Conservation (phyloP, 2,329 filamentous ascomycete genomes). For the Incumbomyces lentus region DNA sequence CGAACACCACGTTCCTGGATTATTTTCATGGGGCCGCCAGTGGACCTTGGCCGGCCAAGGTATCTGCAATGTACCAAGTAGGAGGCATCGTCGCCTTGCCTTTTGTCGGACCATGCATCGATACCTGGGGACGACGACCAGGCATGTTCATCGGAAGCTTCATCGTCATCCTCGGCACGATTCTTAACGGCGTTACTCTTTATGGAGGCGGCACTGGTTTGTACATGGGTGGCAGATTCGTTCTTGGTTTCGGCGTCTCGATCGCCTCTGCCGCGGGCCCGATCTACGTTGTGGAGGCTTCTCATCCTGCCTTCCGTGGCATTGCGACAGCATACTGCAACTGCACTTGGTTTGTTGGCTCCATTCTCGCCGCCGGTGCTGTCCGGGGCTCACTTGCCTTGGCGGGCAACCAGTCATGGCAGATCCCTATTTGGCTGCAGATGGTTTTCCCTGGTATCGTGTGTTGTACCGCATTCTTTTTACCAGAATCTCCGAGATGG, state of each 20-base stretch:
- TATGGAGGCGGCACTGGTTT: constrained; percentile 31
- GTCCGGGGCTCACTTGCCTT: constrained; percentile 37
- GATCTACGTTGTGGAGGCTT: constrained; percentile 53
- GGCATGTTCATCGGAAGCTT: constrained; percentile 48
- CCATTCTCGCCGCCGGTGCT: constrained; percentile 45
- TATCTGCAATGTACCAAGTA: constrained; percentile 40
- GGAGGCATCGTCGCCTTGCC: constrained; percentile 36
- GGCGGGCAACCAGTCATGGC: constrained; percentile 41
- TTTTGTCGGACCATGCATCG: constrained; percentile 37
- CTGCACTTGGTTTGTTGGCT: constrained; percentile 39
- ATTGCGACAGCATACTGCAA: constrained; percentile 51
- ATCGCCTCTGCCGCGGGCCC: constrained; percentile 52
- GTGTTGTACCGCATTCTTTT: constrained; percentile 39
- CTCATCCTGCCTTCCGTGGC: constrained; percentile 53
- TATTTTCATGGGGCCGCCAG: constrained; percentile 33
- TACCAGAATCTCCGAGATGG: constrained; percentile 56
- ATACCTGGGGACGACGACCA: constrained; percentile 42
- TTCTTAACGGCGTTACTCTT: constrained; percentile 39
- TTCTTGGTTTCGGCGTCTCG: constrained; percentile 49
- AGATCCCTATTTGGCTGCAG: constrained; percentile 48
- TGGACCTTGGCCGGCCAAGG: constrained; percentile 36
- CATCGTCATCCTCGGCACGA: constrained; percentile 43
- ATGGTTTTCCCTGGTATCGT: constrained; percentile 38
- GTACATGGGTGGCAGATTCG: constrained; percentile 48
- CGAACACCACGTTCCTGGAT: constrained; percentile 36